phyloP scores from a whole-genome alignment of 140 eudicot species.

The Anethum foeniculum region DNA sequence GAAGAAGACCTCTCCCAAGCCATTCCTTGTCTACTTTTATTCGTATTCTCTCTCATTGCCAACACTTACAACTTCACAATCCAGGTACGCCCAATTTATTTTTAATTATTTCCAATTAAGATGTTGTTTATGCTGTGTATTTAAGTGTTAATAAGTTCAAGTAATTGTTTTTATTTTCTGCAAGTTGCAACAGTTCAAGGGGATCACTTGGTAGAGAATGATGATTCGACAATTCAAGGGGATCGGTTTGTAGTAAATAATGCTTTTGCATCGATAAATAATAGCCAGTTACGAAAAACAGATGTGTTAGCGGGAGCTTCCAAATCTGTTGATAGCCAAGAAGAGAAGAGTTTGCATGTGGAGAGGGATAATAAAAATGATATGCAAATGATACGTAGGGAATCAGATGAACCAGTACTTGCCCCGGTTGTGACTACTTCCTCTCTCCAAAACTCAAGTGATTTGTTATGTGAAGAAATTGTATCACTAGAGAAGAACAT shows the following conservation, averaged over 20 bases:
- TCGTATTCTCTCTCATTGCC: neutral
- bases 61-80: neutral
- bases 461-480: conserved; percentile 26
- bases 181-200: conserved; percentile 1
- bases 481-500: conserved; percentile 14
- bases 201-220: conserved; percentile 7
- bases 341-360: neutral
- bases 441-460: conserved; percentile 7
- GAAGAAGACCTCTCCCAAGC: neutral
- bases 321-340: neutral
- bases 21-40: neutral
- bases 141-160: neutral
- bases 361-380: conserved; percentile 11
- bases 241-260: neutral
- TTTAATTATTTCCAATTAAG: neutral
- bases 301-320: conserved; percentile 18
- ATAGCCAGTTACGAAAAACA: conserved; percentile 1
- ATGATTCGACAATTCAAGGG: neutral
- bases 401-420: conserved; percentile 16
- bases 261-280: no score
- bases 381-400: conserved; percentile 24
- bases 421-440: conserved; percentile 17
- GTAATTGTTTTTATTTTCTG: neutral
- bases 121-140: neutral
- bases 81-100: neutral